Base-by-base conservation (phyloP, 73 alveolate species). In the Tetrahymena borealis region DNA sequence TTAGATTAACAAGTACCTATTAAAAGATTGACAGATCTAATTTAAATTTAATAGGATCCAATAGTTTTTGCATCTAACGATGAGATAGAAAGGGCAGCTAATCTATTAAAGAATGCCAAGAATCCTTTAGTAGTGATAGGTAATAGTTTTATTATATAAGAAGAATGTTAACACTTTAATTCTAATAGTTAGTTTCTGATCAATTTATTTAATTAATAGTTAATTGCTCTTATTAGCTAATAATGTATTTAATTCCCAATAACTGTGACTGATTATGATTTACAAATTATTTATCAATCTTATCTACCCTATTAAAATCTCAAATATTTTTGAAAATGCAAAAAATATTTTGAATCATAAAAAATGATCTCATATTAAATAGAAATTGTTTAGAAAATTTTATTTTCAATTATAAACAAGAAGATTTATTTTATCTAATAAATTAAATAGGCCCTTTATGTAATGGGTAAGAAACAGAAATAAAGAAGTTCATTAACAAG, bases 61-160 rank as follows among this genome's bases (percentile, higher is more conserved):
- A 79, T 93, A 38, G 93, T 78, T n/a, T 39, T 93, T 2, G 79
- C 98, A 3, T 39, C 42, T 20, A 95, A 95, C 4, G 39, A 90
- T 11, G 77, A 38, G 4, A 78, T 94, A 11, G 90, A 79, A 12
- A 38, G 42, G 33, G 96, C 98, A 10, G 77, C 94, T 39, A 35
- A 39, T 15, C 39, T 93, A 18, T 90, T 96, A 33, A 96, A 94
- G 78, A 41, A 79, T 13, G 98, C 98, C n/a, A 97, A 97, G 91
- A 91, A 77, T 18, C 99, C 99, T 12, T 40, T 97, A 43, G 96
- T 97, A 0, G 95, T 97, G 18, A 97, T 96, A 11, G 98, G 99
- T 8, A 97, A 97, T 90, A 97, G 97, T 33, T 60, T 24, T 5
- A 60, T 60, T n/a, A 35, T 91, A 12, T 91, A 95, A 5, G 94